phyloP scores from a whole-genome alignment of 2,329 filamentous ascomycete species.

The Diaporthe ilicicola region DNA sequence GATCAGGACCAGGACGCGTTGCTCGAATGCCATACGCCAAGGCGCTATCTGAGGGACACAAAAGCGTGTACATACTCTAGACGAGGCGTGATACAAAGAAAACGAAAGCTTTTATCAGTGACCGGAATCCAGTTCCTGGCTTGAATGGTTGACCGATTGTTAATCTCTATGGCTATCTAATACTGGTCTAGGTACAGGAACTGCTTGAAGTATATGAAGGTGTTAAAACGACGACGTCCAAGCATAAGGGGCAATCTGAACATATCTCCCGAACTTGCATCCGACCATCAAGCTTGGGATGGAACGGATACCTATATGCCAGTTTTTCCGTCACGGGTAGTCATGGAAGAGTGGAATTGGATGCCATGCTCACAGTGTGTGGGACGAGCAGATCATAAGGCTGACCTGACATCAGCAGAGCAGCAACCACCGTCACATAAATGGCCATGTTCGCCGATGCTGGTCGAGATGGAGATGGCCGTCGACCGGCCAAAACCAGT shows the following conservation, averaged over 20 bases:
- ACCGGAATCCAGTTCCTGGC: neutral
- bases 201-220: too few species aligned
- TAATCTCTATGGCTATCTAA: neutral
- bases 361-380: too few species aligned
- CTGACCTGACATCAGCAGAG: neutral
- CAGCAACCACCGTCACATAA: neutral
- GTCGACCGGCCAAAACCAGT: too few species aligned
- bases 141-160: neutral
- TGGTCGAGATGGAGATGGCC: neutral
- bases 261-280: neutral
- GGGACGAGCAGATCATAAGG: too few species aligned
- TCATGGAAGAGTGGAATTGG: neutral
- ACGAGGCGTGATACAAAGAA: neutral
- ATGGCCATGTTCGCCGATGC: neutral
- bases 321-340: neutral
- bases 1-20: neutral
- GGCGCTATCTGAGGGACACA: neutral
- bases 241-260: too few species aligned
- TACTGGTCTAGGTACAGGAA: neutral
- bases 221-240: neutral
- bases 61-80: conserved; percentile 21
- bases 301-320: neutral
- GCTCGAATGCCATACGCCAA: neutral
- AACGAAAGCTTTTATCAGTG: neutral
- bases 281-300: neutral